A percentile compares a stretch with the other conserved stretches of the same genome.
phyloP scores from a whole-genome alignment of 257 asterid species.

The Solanum microdontum region DNA sequence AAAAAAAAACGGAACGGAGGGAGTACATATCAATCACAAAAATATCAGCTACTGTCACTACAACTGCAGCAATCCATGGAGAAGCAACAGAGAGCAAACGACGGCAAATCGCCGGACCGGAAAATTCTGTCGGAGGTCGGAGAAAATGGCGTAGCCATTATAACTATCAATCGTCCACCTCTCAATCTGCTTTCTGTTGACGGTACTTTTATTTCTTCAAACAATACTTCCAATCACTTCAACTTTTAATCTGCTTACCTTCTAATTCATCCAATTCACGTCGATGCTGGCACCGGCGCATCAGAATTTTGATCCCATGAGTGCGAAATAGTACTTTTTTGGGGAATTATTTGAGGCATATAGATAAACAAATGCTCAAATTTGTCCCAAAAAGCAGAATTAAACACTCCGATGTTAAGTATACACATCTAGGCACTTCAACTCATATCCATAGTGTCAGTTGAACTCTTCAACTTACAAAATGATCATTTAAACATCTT shows the following conservation, averaged over 20 bases:
- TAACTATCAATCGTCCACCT: slow-evolving; percentile 91
- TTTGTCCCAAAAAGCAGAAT: not conserved
- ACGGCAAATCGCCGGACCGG: slow-evolving; percentile 2
- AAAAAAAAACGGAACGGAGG: too few species aligned
- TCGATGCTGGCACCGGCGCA: not conserved
- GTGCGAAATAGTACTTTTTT: not conserved
- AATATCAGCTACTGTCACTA: not conserved
- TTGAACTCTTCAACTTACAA: not conserved
- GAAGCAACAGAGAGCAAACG: not conserved
- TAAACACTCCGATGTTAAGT: not conserved
- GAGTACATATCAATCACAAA: not conserved
- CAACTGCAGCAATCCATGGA: not conserved
- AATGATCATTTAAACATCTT: not conserved
- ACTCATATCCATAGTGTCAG: not conserved
- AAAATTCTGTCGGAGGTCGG: slow-evolving; percentile 75
- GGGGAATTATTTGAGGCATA: not conserved
- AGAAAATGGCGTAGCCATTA: slow-evolving; percentile 80
- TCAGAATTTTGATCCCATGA: not conserved
- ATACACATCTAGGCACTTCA: not conserved
- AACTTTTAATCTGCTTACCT: not conserved
- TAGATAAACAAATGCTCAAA: not conserved
- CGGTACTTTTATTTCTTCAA: slow-evolving; percentile 28
- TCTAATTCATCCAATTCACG: not conserved
- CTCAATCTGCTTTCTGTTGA: slow-evolving; percentile 90
- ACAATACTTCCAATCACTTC: not conserved